Evolutionary conservation across 106 monocot species (phyloP), one percentile per base, ranked within the genome.

Genomic region (Agapanthus africanus): DNA sequence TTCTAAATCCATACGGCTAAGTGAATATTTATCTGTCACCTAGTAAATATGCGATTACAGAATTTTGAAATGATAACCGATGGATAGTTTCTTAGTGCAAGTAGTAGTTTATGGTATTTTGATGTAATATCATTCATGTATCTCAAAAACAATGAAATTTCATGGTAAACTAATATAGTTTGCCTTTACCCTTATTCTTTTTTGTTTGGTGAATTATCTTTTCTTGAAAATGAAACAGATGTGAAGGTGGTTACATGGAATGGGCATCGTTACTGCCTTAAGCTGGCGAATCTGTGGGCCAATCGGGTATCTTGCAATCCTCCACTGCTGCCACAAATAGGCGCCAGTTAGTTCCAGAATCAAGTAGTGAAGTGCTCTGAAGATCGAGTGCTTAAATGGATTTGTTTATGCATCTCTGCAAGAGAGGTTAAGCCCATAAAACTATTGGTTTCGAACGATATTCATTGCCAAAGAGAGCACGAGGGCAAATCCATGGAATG

Each of bases 231-330:
- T 73, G n/a, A 44, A 72, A 39, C 83, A 85, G 92, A 66, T 19
- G 70, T 85, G 67, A 66, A 73, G 31, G 13, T 36, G 1, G 73
- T 79, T 25, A 30, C 74, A 5, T 92, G 92, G 92, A 34, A 80
- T 69, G 88, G 85, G 32, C 72, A 81, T 23, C 66, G 41, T n/a
- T 92, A 88, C 70, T 73, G 66, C 52, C 36, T 77, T 44, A 92
- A 83, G 73, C 71, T 88, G n/a, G 88, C 82, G 44, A 92, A 88
- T 73, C 56, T 88, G 30, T 92, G 92, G 92, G 83, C 77, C 21
- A 92, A 92, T 66, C 67, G 39, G 59, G 42, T 88, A 77, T 85
- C 88, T 68, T 41, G 59, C 32, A 50, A 71, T 38, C 73, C 85
- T 59, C 88, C 92, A 13, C 35, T 59, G 14, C 61, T 85, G 70